phyloP scores from a whole-genome alignment of 2,329 filamentous ascomycete genomes.

The Coniella vitis region DNA sequence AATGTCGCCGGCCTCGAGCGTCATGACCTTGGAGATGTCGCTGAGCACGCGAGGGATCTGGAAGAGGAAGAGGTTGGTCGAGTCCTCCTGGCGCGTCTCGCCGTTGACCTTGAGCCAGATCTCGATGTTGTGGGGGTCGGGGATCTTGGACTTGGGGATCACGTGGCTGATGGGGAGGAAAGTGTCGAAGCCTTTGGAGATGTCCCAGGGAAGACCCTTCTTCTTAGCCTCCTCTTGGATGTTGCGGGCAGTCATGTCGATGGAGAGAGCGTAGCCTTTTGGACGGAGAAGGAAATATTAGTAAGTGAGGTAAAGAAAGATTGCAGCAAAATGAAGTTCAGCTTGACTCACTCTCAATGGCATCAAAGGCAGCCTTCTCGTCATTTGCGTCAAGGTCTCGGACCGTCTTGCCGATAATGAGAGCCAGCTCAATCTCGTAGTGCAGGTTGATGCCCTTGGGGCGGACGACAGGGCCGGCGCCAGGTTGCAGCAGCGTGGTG shows the following conservation, averaged over 20 bases:
- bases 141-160: slow-evolving; percentile 73
- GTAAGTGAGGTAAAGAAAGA: background rate
- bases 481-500: slow-evolving; percentile 74
- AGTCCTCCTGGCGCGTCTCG: slow-evolving; percentile 72
- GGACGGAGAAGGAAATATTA: background rate
- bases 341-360: slow-evolving; percentile 66
- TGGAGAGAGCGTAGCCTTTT: slow-evolving; percentile 76
- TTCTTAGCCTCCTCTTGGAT: slow-evolving; percentile 94
- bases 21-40: slow-evolving; percentile 94
- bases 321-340: background rate
- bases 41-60: slow-evolving; percentile 78
- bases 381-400: slow-evolving; percentile 71
- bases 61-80: slow-evolving; percentile 92
- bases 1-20: slow-evolving; percentile 83
- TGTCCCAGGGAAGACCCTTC: slow-evolving; percentile 92
- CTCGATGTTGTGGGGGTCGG: slow-evolving; percentile 82
- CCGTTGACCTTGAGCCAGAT: slow-evolving; percentile 81
- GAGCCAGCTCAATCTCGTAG: slow-evolving; percentile 89
- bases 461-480: slow-evolving; percentile 70
- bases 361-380: slow-evolving; percentile 67
- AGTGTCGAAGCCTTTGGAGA: slow-evolving; percentile 96
- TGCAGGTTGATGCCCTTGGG: slow-evolving; percentile 81
- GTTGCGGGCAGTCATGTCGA: slow-evolving; percentile 97
- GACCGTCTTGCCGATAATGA: slow-evolving; percentile 78
- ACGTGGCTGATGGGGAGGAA: slow-evolving; percentile 82